Conservation (phyloP, 192 early-diverging fungal genomes). For the Linnemannia schmuckeri region DNA sequence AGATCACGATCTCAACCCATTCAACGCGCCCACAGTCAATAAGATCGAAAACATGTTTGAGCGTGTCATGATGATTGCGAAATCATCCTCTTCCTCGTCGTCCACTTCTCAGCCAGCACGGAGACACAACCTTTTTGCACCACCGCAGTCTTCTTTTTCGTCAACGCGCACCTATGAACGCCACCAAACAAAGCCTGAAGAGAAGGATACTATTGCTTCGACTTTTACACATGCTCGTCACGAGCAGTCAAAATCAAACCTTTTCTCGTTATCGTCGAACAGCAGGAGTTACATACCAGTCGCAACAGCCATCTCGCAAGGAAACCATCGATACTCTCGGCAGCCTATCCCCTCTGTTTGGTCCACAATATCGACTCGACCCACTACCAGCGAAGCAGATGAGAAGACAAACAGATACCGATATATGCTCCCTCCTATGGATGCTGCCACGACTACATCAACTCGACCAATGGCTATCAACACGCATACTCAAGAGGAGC, state of each 20-base stretch:
- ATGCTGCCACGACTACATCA: background rate
- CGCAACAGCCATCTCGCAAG: background rate
- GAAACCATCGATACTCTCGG: background rate
- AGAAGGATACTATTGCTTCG: slow-evolving; percentile 33
- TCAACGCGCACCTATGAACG: background rate
- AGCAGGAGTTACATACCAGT: background rate
- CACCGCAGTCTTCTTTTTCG: background rate
- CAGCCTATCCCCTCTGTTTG: background rate
- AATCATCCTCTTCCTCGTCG: background rate
- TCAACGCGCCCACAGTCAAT: slow-evolving; percentile 36
- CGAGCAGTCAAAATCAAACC: background rate
- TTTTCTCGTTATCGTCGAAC: background rate
- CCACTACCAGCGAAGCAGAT: background rate
- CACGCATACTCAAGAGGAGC: background rate
- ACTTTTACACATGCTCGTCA: background rate
- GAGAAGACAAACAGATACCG: slow-evolving; percentile 5
- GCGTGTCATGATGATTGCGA: slow-evolving; percentile 41
- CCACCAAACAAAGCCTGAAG: slow-evolving; percentile 22
- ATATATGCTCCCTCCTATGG: slow-evolving; percentile 24
- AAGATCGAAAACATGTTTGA: slow-evolving; percentile 47
- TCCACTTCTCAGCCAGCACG: background rate
- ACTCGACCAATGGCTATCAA: background rate
- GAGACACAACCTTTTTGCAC: background rate
- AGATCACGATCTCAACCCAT: slow-evolving; percentile 31
- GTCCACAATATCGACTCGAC: background rate